Evolutionary conservation across 306 rosid genomes (phyloP), one percentile per base, ranked within the genome.

Genomic region (Quercus variabilis): DNA sequence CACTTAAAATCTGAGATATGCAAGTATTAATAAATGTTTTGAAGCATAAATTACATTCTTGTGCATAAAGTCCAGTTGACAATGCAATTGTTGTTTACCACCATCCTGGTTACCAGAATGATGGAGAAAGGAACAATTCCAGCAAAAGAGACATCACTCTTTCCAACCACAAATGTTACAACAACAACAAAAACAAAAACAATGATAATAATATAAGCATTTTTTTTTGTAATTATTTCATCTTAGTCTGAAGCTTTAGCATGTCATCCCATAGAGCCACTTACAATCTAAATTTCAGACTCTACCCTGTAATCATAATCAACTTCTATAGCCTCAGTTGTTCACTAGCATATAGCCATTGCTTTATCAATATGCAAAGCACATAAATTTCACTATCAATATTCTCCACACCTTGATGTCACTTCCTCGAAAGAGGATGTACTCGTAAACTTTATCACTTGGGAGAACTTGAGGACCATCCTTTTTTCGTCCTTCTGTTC

Each of bases 401-500:
- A 67, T 67, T 35, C n/a, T 5, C 26, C 72, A 33, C 35, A 67
- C 72, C 72, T 35, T 67, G 13, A 67, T 67, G 72, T 68, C 72
- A 68, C 52, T 68, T 68, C 72, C 72, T 68, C 72, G 49, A 23
- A 68, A 68, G 26, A 68, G 72, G 72, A 68, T 68, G 72, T 33
- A 67, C 72, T 67, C 52, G 4, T 67, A 67, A 67, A 67, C 10
- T 67, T 33, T 67, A 33, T 67, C 72, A 19, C 72, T 67, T 33
- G 72, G 72, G 7, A 30, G 72, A 67, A 68, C 26, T 68, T 68
- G 72, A 1, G 72, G 52, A n/a, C 72, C 72, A 33, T 67, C 72
- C 72, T 67, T 67, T 67, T 67, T 67, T 35, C 52, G 52, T 13
- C 52, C 72, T 67, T 67, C 72, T 33, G 72, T 67, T 67, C 72